Base-by-base conservation (phyloP, 768 basidiomycete species). In the Trametes sanguinea region DNA sequence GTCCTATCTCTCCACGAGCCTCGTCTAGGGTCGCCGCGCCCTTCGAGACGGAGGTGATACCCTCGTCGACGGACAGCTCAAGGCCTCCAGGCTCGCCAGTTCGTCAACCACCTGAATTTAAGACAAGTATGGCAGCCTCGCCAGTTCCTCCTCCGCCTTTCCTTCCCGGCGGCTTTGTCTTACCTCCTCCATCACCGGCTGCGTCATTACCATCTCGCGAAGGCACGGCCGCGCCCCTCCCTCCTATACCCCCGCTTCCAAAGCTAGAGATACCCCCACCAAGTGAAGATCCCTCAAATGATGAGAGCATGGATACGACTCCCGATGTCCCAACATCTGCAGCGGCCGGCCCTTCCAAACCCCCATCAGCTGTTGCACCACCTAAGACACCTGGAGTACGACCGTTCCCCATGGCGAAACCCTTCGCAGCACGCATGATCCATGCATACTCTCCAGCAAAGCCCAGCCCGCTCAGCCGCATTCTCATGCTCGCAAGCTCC, bases 381-480 rank as follows among this genome's bases (percentile, higher is more conserved):
- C 68, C 69, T 74, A n/a, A 74, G 33, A 70, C 77, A 11, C 73
- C 75, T 16, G 63, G 73, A 6, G 63, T 66, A n/a, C 76, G 74
- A 30, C 78, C 83, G 1, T 90, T 88, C 75, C 88, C 88, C 0
- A 76, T 87, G 47, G 88, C 89, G 2, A 92, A 89, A 68, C 89
- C 90, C 10, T 76, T 87, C 51, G 86, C 83, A 2, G 74, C 79
- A 56, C 84, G 81, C 57, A 89, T 90, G 86, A 79, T 83, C 4
- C 91, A 94, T 64, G 89, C 90, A 0, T 94, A 93, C 64, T 92
- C 92, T 0, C 91, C 91, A 32, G 86, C 78, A 2, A 87, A 85
- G 71, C 91, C 92, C 0, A 92, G 89, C 64, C 91, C 91, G 2
- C 78, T 94, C 35, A 91, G 89, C 62, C 83, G 90, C 10, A 91